Evolutionary conservation across 495 filamentous ascomycete species (phyloP).

Genomic region (Xylaria bambusicola): DNA sequence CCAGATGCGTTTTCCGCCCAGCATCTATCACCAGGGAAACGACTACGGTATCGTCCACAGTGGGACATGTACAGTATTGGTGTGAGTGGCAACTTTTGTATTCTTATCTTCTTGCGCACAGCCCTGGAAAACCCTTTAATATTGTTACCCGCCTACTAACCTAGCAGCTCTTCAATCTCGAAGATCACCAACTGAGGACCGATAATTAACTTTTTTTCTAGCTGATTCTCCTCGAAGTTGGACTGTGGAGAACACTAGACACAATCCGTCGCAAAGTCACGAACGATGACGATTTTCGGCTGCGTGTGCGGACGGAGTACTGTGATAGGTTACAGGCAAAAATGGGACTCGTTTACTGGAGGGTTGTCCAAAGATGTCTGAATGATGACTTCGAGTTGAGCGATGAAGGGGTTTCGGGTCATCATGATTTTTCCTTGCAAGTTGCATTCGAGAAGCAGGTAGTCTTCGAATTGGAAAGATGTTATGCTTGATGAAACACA

Average conservation of each 20-base stretch:
- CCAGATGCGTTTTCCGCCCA: neutral
- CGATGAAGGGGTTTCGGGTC: neutral
- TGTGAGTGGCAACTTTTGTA: neutral
- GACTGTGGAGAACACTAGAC: neutral
- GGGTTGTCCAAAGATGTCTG: conserved; percentile 3
- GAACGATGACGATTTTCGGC: neutral
- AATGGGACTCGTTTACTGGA: neutral
- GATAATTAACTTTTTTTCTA: neutral
- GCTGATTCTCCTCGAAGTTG: conserved; percentile 1
- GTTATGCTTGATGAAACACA: neutral
- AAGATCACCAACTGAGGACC: neutral
- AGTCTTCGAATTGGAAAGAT: conserved; percentile 4
- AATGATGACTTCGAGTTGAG: conserved; percentile 1
- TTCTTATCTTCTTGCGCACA: neutral
- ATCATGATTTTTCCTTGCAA: neutral
- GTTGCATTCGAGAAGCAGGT: conserved; percentile 2
- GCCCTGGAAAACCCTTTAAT: too few relatives aligned
- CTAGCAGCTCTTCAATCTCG: too few relatives aligned
- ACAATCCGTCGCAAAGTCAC: neutral
- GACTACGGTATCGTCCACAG: neutral
- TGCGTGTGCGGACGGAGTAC: neutral
- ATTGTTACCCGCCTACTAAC: too few relatives aligned
- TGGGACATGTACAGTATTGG: conserved; percentile 2
- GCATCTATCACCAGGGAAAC: neutral
- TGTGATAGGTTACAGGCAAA: neutral